Percentiles rank a stretch among this genome's conserved stretches.
Conservation (phyloP, 169 alveolate species). For the Cryptosporidium muris region DNA sequence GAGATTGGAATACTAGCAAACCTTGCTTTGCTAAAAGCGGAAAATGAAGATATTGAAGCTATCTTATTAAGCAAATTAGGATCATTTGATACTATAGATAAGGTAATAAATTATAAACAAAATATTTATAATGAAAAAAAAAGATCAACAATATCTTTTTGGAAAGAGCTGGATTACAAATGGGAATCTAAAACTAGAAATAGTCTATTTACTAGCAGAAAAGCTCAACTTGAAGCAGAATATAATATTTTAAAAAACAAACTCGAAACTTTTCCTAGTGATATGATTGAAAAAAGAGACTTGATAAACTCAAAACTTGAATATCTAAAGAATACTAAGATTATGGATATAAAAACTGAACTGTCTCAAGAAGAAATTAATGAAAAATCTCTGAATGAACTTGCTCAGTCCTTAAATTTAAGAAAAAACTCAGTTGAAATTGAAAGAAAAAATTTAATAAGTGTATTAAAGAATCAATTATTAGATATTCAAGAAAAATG, state of each 20-base stretch:
- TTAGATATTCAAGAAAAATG: conserved; percentile 1
- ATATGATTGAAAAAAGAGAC: conserved; percentile 7
- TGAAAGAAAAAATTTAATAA: conserved; percentile 10
- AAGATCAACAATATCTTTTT: neutral
- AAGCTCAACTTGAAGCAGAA: neutral
- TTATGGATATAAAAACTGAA: conserved; percentile 17
- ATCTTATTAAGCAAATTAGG: too few relatives aligned
- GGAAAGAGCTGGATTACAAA: conserved; percentile 8
- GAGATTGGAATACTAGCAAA: conserved; percentile 14
- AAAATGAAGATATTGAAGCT: neutral
- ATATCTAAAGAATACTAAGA: conserved; percentile 10
- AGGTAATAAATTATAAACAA: conserved; percentile 22
- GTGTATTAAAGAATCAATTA: neutral
- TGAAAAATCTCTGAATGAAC: conserved; percentile 6
- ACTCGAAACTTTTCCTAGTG: conserved; percentile 7
- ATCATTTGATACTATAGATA: neutral
- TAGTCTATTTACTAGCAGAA: too few relatives aligned
- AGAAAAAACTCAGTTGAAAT: conserved; percentile 54
- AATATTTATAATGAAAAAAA: conserved; percentile 3
- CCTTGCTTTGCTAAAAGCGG: neutral
- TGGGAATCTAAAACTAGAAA: neutral
- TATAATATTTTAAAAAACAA: conserved; percentile 12
- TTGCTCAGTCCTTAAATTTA: conserved; percentile 25
- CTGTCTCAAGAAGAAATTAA: conserved; percentile 29
- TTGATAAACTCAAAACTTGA: neutral